Evolutionary conservation across 106 monocot species (phyloP).

Genomic region (Vanilla planifolia): DNA sequence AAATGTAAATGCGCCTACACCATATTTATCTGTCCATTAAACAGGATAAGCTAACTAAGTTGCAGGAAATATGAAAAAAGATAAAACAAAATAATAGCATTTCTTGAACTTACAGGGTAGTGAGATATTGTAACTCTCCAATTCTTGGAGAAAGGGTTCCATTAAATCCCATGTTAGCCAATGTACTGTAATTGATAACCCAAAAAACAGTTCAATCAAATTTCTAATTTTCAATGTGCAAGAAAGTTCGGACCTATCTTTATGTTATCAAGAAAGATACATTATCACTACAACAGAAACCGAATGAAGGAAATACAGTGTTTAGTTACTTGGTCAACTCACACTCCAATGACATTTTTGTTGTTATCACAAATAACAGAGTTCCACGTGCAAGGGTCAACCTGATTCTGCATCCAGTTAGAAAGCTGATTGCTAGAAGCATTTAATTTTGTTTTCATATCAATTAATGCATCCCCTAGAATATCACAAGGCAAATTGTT

Average conservation of each 20-base stretch:
- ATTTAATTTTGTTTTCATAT: constrained; percentile 42
- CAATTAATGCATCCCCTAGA: constrained; percentile 51
- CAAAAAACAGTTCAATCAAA: too few relatives aligned
- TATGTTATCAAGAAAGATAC: neutral
- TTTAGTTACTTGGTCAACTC: constrained; percentile 14
- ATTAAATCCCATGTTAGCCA: constrained; percentile 79
- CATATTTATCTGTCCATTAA: neutral
- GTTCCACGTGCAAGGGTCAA: constrained; percentile 68
- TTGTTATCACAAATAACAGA: constrained; percentile 76
- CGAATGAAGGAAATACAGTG: neutral
- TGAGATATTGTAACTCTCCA: constrained; percentile 50
- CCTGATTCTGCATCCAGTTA: constrained; percentile 63
- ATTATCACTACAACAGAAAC: neutral
- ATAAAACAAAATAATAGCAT: neutral
- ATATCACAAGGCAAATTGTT: neutral
- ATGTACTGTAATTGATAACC: constrained; percentile 39
- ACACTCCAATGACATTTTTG: constrained; percentile 73
- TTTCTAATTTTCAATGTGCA: too few relatives aligned
- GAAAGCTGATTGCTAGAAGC: constrained; percentile 42
- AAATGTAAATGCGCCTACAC: neutral
- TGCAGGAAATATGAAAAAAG: neutral
- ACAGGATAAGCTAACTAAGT: neutral
- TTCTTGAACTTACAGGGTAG: constrained; percentile 42
- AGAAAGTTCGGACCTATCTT: too few relatives aligned
- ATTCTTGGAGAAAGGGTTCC: constrained; percentile 78